phyloP scores from a whole-genome alignment of 495 filamentous ascomycete species.

The Penicillium cosmopolitanum region DNA sequence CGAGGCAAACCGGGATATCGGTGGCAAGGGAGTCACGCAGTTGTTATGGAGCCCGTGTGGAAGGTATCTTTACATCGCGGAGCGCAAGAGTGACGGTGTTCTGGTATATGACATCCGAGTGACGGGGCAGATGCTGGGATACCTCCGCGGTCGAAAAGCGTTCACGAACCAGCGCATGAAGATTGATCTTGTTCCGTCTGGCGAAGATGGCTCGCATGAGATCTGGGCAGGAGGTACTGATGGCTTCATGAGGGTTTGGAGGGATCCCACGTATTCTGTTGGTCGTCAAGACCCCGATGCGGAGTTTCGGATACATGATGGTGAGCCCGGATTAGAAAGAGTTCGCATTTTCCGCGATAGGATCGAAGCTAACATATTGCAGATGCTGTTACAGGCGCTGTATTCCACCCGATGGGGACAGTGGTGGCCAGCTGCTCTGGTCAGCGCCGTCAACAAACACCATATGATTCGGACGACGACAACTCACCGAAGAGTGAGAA shows the following conservation, averaged over 20 bases:
- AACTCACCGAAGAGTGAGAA: conserved; percentile 1
- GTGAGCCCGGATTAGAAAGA: conserved; percentile 28
- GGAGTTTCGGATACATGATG: conserved; percentile 62
- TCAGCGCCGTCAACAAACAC: conserved; percentile 39
- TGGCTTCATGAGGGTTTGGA: conserved; percentile 79
- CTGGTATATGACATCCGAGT: conserved; percentile 85
- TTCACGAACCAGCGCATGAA: conserved; percentile 77
- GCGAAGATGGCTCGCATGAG: conserved; percentile 61
- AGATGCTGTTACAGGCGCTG: conserved; percentile 64
- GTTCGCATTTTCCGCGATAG: not conserved
- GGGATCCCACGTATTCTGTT: conserved; percentile 57
- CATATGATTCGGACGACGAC: conserved; percentile 16
- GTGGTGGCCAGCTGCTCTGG: conserved; percentile 80
- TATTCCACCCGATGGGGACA: conserved; percentile 67
- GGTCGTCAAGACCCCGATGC: conserved; percentile 58
- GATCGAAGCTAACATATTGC: conserved; percentile 17
- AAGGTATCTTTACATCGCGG: conserved; percentile 84
- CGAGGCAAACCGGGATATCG: conserved; percentile 45
- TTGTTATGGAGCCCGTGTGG: conserved; percentile 82
- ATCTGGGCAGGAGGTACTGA: conserved; percentile 86
- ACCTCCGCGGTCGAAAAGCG: conserved; percentile 71
- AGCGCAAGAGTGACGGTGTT: conserved; percentile 74
- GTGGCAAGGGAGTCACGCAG: conserved; percentile 74
- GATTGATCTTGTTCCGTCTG: conserved; percentile 63
- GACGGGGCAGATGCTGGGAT: conserved; percentile 66